Evolutionary conservation across 306 rosid species (phyloP), one percentile per base, ranked within the genome.

Genomic region (Begonia masoniana): DNA sequence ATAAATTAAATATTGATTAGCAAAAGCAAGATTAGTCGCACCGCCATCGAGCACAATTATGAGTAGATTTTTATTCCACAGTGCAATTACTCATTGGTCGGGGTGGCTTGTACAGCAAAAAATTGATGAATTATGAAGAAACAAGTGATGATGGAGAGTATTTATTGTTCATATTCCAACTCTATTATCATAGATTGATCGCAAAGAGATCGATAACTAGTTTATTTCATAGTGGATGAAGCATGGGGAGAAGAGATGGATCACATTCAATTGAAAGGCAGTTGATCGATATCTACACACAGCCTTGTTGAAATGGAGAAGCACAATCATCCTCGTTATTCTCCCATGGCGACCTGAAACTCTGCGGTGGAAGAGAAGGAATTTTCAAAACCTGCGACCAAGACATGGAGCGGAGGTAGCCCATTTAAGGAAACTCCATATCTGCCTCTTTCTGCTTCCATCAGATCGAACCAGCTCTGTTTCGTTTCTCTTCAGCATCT

Each of bases 401-500:
- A 71, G 53, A 7, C 57, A 63, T 15, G 85, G 77, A 41, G 83
- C 62, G 45, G 74, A 66, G 70, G 83, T 69, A 43, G 77, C 76
- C 89, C 95, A 85, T 10, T 58, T 57, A 24, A 74, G 46, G 12
- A 85, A 51, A 50, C 69, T 78, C 84, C 69, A 70, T 1, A 60
- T 36, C 1, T 47, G 51, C 15, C 63, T 82, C 54, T 69, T 78
- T 61, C 51, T 54, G 55, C 57, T 74, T 43, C 7, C 59, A 1
- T 74, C 58, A 49, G 13, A 53, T 26, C 54, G 54, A 45, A 46
- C 58, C 1, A 36, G 17, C 61, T 82, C 74, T 10, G 72, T 54
- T 58, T 82, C 85, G 12, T 61, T 78, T 69, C 70, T 67, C 46
- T 72, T 73, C 62, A 85, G 75, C 64, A 89, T 89, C 63, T 80